Base-by-base conservation (phyloP, 352 stramenopile species). In the Albugo laibachii region DNA sequence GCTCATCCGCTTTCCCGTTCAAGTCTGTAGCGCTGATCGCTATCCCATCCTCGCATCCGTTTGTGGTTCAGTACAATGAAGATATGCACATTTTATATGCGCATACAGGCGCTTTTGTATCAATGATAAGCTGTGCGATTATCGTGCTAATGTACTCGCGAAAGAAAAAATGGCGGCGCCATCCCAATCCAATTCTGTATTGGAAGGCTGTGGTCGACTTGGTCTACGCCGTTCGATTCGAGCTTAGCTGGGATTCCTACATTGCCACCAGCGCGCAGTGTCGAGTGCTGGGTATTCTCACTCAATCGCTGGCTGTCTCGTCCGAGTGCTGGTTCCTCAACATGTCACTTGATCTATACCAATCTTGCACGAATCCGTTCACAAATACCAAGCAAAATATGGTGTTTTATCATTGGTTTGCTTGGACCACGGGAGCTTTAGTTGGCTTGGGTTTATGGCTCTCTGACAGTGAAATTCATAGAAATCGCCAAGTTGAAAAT, bases 251-350 rank as follows among this genome's bases (percentile, higher is more conserved):
- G 75, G 71, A 82, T 37, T 47, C 62, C 36, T 61, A 68, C 36
- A 67, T 67, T 19, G 38, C 36, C 5, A 47, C 36, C 11, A 48
- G 52, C 10, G 37, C 69, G 15, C 66, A 65, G 36, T 83, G 74
- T 45, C 69, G 67, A 21, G 57, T 56, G 18, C 55, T 83, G 13
- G 74, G 66, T 10, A 76, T 69, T 21, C 52, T 77, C 41, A 84
- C 72, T 34, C 72, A 87, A 54, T 84, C 83, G 46, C 77, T 68
- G 45, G 68, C 57, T 45, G 83, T 84, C 52, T 67, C 72, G 48
- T 86, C 74, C 59, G 74, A 87, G 58, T 86, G 77, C 56, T 92
- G 77, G 73, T 91, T 93, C 52, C 62, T 92, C 39, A 74, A 64
- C 50, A 84, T 93, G 67, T 71, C 80, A 11, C 70, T 88, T 16